A percentile compares a stretch with the other conserved stretches of the same genome.
Evolutionary conservation across 768 basidiomycete species (phyloP).

Genomic region (Mycena kentingensis): DNA sequence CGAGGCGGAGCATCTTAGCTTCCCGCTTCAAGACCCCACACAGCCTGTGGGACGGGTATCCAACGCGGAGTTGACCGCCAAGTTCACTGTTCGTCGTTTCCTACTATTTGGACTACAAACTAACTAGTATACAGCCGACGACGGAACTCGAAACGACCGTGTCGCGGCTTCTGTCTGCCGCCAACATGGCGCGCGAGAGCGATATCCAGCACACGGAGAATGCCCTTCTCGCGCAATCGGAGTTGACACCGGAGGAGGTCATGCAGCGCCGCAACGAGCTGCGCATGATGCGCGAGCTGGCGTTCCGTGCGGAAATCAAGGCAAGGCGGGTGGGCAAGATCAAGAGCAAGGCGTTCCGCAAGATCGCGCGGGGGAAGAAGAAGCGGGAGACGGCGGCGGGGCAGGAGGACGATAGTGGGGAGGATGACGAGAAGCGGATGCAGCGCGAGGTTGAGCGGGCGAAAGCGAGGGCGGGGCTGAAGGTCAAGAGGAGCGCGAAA

Average conservation of each 20-base stretch:
- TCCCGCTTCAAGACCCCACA: conserved; percentile 71
- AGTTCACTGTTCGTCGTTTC: conserved; percentile 67
- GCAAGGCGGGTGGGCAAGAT: conserved; percentile 91
- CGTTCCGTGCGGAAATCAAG: conserved; percentile 91
- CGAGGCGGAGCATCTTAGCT: conserved; percentile 89
- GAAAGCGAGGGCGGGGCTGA: conserved; percentile 83
- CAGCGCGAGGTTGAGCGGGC: conserved; percentile 81
- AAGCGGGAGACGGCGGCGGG: conserved; percentile 55
- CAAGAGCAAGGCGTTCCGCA: conserved; percentile 92
- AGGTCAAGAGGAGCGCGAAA: conserved; percentile 86
- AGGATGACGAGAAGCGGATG: conserved; percentile 58
- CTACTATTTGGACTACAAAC: background rate
- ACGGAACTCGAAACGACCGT: conserved; percentile 86
- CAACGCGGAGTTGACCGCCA: conserved; percentile 74
- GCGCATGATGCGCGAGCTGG: conserved; percentile 85
- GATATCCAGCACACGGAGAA: conserved; percentile 73
- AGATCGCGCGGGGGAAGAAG: conserved; percentile 76
- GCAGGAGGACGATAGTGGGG: conserved; percentile 47
- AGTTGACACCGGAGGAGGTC: conserved; percentile 85
- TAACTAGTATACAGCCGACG: conserved; percentile 55
- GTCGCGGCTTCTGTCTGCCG: conserved; percentile 75
- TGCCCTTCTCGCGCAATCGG: conserved; percentile 68
- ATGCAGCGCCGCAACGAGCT: conserved; percentile 78
- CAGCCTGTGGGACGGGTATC: conserved; percentile 56
- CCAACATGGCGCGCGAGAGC: conserved; percentile 73